Conservation (phyloP, 179 eudicot genomes). For the Patellifolia procumbens region DNA sequence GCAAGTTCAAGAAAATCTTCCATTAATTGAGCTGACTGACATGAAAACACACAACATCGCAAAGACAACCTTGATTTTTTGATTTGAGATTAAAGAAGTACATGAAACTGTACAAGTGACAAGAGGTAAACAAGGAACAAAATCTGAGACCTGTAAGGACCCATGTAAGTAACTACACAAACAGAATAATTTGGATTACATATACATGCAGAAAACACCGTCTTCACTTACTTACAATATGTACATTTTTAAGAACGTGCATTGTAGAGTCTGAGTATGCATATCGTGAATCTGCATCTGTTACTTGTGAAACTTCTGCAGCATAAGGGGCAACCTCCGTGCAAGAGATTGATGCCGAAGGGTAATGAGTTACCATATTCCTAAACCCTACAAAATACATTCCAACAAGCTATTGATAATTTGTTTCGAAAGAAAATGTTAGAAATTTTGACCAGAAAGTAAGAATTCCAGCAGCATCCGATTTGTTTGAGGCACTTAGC, state of each 20-base stretch:
- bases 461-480: not conserved
- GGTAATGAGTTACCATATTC: conserved; percentile 56
- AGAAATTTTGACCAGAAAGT: not conserved
- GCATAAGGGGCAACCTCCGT: conserved; percentile 41
- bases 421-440: not conserved
- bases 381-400: conserved; percentile 7
- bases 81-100: not conserved
- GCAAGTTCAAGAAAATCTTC: conserved; percentile 69
- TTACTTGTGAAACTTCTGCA: conserved; percentile 45
- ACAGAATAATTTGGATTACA: not conserved
- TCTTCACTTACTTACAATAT: conserved; percentile 51
- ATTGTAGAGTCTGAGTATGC: conserved; percentile 39
- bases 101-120: not conserved
- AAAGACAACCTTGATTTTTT: no score
- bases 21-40: conserved; percentile 61
- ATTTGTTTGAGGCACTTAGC: not conserved
- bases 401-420: not conserved
- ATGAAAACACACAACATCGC: conserved; percentile 8
- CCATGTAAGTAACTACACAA: not conserved
- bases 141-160: not conserved
- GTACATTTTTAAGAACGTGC: conserved; percentile 53
- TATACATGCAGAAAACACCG: not conserved
- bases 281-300: conserved; percentile 36
- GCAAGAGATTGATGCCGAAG: conserved; percentile 59
- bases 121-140: not conserved